Evolutionary conservation across 1,139 yeast species (phyloP).

Genomic region (Maudiozyma humilis): DNA sequence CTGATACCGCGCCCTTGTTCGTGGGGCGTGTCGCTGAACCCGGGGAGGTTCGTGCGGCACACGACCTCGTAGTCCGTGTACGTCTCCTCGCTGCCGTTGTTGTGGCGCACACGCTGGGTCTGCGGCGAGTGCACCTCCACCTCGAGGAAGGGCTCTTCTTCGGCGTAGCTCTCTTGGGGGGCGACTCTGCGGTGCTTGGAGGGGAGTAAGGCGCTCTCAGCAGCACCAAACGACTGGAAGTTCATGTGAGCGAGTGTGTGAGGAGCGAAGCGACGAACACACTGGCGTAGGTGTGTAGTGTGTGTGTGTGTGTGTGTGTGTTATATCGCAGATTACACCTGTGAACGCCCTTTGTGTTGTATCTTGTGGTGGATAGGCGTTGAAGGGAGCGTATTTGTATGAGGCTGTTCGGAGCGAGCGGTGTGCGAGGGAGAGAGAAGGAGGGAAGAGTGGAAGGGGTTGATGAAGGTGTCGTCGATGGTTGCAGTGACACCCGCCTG

Average conservation of each 20-base stretch:
- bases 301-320: not conserved
- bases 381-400: not conserved
- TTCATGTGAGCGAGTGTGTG: conserved; percentile 12
- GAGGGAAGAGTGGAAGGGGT: not conserved
- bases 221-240: conserved; percentile 28
- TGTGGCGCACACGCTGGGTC: conserved; percentile 47
- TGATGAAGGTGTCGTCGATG: too few species aligned
- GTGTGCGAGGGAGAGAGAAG: not conserved
- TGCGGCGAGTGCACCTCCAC: conserved; percentile 52
- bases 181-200: conserved; percentile 46
- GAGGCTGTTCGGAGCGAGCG: not conserved
- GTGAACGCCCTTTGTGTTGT: too few species aligned
- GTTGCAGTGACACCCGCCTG: too few species aligned
- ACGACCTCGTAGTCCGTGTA: conserved; percentile 88
- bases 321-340: too few species aligned
- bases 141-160: conserved; percentile 90
- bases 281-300: not conserved
- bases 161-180: conserved; percentile 79
- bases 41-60: conserved; percentile 81
- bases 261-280: too few species aligned
- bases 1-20: not conserved
- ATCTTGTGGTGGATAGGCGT: not conserved
- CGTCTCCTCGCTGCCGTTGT: conserved; percentile 49
- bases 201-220: conserved; percentile 22
- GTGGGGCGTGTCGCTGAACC: conserved; percentile 62